Evolutionary conservation across 345 rosid species (phyloP), one percentile per base, ranked within the genome.

Genomic region (Bruguiera gymnorhiza): DNA sequence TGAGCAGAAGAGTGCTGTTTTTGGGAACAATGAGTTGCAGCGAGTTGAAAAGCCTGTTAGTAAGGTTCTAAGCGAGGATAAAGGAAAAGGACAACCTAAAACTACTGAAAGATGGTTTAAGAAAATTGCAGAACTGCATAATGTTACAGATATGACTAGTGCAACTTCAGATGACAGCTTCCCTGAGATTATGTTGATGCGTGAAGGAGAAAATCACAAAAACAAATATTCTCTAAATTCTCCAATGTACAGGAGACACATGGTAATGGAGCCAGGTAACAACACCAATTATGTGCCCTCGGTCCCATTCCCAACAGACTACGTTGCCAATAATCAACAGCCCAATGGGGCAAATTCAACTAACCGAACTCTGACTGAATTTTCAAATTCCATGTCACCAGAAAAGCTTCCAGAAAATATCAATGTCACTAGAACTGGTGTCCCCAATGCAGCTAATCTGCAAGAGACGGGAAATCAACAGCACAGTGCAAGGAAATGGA

Each of bases 251-350:
- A 89, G 85, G 87, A 88, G 90, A 67, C 82, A 54, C 0, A 69
- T 69, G 34, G 86, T 88, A 24, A 75, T 68, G 53, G 94, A 88
- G 72, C 89, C 82, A 81, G 77, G 87, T n/a, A 80, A 73, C 65
- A 83, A 81, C 62, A 68, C 84, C 62, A 84, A 85, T 74, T 86
- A 78, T 62, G 88, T 85, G 32, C 97, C 97, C 27, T 94, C 89
- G 70, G 97, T 89, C 43, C 93, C 97, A 18, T 88, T 94, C 78
- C 93, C 97, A 60, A 86, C 96, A 23, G 88, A 79, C 58, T 87
- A 91, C 79, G 88, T 94, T 54, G 83, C 96, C 43, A 86, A 80
- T 53, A 66, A 74, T 3, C 84, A 77, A 70, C 87, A 78, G 69
- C 70, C 74, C 11, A 68, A 74, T 66, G 70, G 27, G 19, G 57